These are phyloP conservation scores for Canavalia ensiformis DNA, from an alignment of 306 rosid genomes.

Conservation along the genomic window DNA sequence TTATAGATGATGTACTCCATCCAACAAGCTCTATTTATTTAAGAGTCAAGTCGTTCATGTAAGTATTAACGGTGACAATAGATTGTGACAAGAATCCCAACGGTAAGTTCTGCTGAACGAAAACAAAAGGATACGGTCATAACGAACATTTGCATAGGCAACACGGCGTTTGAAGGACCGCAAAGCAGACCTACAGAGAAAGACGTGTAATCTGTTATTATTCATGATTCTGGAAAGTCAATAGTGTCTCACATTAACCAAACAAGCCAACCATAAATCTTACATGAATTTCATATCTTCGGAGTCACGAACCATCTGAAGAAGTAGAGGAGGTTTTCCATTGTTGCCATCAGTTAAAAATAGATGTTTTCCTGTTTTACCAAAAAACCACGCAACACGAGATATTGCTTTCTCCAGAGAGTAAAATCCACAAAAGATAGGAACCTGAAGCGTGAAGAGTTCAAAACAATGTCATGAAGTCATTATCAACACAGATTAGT, in stretches of 20 bases:
- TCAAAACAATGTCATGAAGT: conserved; percentile 45
- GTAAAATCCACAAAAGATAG: conserved; percentile 76
- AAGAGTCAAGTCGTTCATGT: conserved; percentile 61
- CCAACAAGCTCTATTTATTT: conserved; percentile 79
- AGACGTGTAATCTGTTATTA: conserved; percentile 16
- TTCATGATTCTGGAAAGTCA: conserved; percentile 22
- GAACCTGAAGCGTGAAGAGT: conserved; percentile 65
- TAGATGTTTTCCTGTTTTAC: conserved; percentile 83
- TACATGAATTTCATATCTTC: conserved; percentile 83
- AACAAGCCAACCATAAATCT: conserved; percentile 42
- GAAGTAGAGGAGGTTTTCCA: conserved; percentile 87
- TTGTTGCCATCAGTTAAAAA: conserved; percentile 68
- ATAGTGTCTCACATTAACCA: background rate
- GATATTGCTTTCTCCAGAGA: conserved; percentile 73
- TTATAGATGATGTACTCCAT: conserved; percentile 93
- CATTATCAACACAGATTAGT: conserved; percentile 23
- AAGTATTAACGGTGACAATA: conserved; percentile 26
- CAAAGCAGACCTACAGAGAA: conserved; percentile 82
- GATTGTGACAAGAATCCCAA: background rate
- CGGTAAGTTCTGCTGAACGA: background rate
- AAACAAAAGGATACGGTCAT: conserved; percentile 79
- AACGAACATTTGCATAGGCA: conserved; percentile 77
- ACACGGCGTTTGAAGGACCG: conserved; percentile 80
- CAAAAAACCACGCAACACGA: conserved; percentile 64
- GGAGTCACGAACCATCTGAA: conserved; percentile 75